Evolutionary conservation across 2,329 filamentous ascomycete species (phyloP), one percentile per base, ranked within the genome.

Genomic region (Boeremia exigua): DNA sequence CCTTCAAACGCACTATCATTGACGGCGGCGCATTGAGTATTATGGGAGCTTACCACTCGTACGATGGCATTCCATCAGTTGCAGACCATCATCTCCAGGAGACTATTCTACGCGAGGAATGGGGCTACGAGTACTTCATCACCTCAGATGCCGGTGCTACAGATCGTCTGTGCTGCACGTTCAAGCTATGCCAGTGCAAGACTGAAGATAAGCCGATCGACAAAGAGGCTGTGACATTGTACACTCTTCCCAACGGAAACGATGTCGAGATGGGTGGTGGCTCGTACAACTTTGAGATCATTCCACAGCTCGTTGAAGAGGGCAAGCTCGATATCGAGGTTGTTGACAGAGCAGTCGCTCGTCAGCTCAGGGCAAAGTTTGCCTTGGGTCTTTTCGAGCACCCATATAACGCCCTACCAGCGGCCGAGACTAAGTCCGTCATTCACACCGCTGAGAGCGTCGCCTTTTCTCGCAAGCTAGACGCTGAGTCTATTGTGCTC

Each of bases 201-300:
- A 66, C 66, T 27, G 53, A 58, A 5, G 60, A 63, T 7, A 77
- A 80, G 27, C 84, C 85, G 0, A 81, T 88, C 37, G 88, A 91
- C 64, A 84, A 84, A 47, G 83, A 87, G 49, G 85, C 87, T 2
- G 82, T 91, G 23, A 88, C 86, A 0, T 77, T 85, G 44, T 82
- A 83, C 63, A 82, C 85, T 8, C 80, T 92, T 4, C 85, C 85
- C 0, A 86, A 88, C 4, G 89, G 89, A 3, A 88, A 86, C 45
- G 89, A 91, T 63, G 82, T 89, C 11, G 89, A 92, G 66, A 91
- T 91, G 89, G 89, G 89, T 11, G 88, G 89, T 34, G 89, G 89
- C 17, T 88, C 86, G 17, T 91, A 85, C 78, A 91, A 86, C 69
- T 75, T 86, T 67, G 80, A 86, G 60, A 83, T 80, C 32, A 90